Evolutionary conservation across 108 stramenopile genomes (phyloP).

Genomic region (Cylindrotheca fusiformis): DNA sequence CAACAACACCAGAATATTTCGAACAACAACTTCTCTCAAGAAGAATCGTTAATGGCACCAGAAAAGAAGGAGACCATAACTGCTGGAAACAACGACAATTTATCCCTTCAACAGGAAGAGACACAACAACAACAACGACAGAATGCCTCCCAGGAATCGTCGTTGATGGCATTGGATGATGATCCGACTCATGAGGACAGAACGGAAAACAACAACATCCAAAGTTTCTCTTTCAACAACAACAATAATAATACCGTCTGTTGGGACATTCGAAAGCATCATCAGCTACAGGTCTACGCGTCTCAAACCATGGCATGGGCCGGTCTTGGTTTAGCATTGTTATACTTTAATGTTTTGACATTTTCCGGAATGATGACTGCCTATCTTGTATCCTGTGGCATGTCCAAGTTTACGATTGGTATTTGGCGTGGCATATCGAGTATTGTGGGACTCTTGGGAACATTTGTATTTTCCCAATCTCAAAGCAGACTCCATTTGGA

Average conservation of each 20-base stretch:
- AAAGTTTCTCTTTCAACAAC: neutral
- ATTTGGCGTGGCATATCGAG: constrained; percentile 36
- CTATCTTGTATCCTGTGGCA: constrained; percentile 34
- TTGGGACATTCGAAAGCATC: constrained; percentile 7
- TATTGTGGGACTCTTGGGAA: constrained; percentile 43
- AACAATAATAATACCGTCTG: no score
- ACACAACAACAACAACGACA: no score
- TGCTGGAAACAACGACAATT: no score
- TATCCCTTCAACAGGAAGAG: no score
- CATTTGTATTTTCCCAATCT: constrained; percentile 33
- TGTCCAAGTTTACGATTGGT: constrained; percentile 29
- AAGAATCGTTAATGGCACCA: no score
- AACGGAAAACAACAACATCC: no score
- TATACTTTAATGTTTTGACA: constrained; percentile 43
- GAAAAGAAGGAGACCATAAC: no score
- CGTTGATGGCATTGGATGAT: neutral
- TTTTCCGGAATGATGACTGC: constrained; percentile 50
- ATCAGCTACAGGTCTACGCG: constrained; percentile 23
- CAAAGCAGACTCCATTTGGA: no score
- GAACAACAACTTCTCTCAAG: no score
- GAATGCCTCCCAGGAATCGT: no score
- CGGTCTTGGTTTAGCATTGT: constrained; percentile 38
- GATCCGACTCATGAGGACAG: neutral
- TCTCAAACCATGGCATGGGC: constrained; percentile 27
- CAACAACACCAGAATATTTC: no score